A percentile compares a stretch with the other conserved stretches of the same genome.
phyloP scores from a whole-genome alignment of 805 yeast species.

The Blastobotrys terrestris region DNA sequence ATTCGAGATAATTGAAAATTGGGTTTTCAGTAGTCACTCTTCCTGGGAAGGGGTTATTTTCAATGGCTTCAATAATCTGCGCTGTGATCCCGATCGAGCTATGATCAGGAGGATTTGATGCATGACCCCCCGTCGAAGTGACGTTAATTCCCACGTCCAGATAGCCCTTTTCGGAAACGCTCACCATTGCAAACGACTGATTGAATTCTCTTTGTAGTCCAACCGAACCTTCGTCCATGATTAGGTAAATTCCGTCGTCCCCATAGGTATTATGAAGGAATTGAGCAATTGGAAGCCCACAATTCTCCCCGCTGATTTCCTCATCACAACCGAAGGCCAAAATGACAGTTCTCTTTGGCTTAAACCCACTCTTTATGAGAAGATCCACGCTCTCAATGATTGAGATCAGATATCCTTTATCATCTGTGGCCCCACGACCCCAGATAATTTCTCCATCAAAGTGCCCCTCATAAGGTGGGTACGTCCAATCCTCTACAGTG shows the following conservation, averaged over 20 bases:
- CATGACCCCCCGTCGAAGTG: slow-evolving; percentile 69
- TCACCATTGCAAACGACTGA: slow-evolving; percentile 45
- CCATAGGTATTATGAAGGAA: slow-evolving; percentile 53
- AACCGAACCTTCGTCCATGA: slow-evolving; percentile 64
- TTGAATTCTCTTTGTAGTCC: slow-evolving; percentile 38
- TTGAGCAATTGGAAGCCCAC: slow-evolving; percentile 31
- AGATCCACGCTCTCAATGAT: slow-evolving; percentile 59
- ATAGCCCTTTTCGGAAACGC: slow-evolving; percentile 59
- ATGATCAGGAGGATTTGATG: slow-evolving; percentile 73
- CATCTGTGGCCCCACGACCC: slow-evolving; percentile 69
- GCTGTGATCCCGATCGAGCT: slow-evolving; percentile 71
- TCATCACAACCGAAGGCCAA: slow-evolving; percentile 71
- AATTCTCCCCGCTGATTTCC: slow-evolving; percentile 49
- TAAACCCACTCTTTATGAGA: slow-evolving; percentile 42
- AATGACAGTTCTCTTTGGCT: slow-evolving; percentile 52
- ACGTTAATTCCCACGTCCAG: slow-evolving; percentile 45
- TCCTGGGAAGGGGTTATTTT: slow-evolving; percentile 49
- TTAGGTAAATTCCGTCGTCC: slow-evolving; percentile 47
- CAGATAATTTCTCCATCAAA: slow-evolving; percentile 54
- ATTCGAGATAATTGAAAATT: slow-evolving; percentile 48
- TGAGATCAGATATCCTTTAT: slow-evolving; percentile 57
- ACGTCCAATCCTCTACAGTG: slow-evolving; percentile 47
- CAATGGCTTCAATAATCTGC: slow-evolving; percentile 52
- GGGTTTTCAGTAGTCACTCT: slow-evolving; percentile 53
- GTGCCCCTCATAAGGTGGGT: slow-evolving; percentile 53